Conservation (phyloP, 2,329 filamentous ascomycete species). For the Ophiocordyceps camponoti-rufipedis region DNA sequence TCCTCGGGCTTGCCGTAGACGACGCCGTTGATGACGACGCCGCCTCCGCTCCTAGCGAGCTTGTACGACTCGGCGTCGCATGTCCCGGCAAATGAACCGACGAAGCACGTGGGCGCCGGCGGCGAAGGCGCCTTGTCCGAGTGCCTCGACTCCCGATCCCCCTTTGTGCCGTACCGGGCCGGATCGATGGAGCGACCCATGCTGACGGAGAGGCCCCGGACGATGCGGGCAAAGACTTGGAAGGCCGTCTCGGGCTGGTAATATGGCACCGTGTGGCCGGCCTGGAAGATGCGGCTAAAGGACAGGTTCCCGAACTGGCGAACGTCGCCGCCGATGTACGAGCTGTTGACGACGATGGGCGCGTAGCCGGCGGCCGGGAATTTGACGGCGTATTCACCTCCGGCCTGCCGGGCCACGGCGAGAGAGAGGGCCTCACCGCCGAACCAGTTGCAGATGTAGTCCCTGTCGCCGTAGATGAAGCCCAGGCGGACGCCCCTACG, state of each 20-base stretch:
- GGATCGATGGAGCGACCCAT: constrained; percentile 34
- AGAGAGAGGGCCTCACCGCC: constrained; percentile 61
- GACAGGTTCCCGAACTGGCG: constrained; percentile 61
- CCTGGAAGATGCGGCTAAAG: constrained; percentile 48
- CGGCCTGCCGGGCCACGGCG: constrained; percentile 32
- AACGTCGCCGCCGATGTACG: constrained; percentile 53
- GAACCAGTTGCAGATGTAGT: constrained; percentile 48
- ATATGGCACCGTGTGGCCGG: constrained; percentile 43
- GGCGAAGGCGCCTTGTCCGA: constrained; percentile 30
- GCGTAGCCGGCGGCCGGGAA: constrained; percentile 56
- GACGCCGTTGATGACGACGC: constrained; percentile 41
- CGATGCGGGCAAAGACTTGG: constrained; percentile 40
- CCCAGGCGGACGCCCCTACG: constrained; percentile 48
- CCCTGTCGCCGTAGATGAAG: constrained; percentile 49
- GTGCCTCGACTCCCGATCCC: constrained; percentile 36
- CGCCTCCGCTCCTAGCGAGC: constrained; percentile 22
- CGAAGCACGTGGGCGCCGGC: constrained; percentile 38
- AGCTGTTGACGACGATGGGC: constrained; percentile 48
- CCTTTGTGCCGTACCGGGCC: constrained; percentile 34
- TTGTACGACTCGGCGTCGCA: constrained; percentile 32
- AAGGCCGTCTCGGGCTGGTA: constrained; percentile 43
- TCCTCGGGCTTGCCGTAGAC: constrained; percentile 24
- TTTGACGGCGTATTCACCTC: constrained; percentile 24
- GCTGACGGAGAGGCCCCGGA: constrained; percentile 35
- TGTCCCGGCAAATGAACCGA: constrained; percentile 30